Percentiles rank a stretch among this genome's conserved stretches.
phyloP scores from a whole-genome alignment of 2,329 filamentous ascomycete genomes.

The Cylindrodendrum hubeiense region DNA sequence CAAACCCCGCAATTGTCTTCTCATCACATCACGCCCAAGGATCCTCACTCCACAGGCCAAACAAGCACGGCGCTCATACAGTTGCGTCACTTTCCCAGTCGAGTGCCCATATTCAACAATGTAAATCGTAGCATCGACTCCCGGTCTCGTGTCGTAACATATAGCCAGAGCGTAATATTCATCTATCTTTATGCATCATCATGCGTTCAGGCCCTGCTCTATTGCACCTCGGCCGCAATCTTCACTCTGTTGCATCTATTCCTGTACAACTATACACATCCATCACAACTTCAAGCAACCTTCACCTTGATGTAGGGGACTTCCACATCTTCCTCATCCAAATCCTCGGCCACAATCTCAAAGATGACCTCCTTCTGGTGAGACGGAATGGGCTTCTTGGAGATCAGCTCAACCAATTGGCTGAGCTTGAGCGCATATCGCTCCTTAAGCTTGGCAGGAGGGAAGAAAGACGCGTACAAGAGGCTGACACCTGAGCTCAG shows the following conservation, averaged over 20 bases:
- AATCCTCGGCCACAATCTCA: slow-evolving; percentile 93
- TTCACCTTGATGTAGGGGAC: slow-evolving; percentile 96
- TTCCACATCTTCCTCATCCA: slow-evolving; percentile 92
- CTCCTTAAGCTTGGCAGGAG: slow-evolving; percentile 82
- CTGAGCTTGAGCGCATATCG: slow-evolving; percentile 86
- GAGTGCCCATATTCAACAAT: not conserved
- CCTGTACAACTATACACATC: slow-evolving; percentile 22
- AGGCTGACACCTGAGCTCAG: slow-evolving; percentile 97
- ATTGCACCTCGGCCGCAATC: slow-evolving; percentile 27
- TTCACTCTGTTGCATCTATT: slow-evolving; percentile 21
- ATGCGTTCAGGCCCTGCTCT: slow-evolving; percentile 32
- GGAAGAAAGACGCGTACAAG: slow-evolving; percentile 94
- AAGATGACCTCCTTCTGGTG: slow-evolving; percentile 98
- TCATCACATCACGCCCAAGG: no score
- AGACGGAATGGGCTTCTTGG: slow-evolving; percentile 89
- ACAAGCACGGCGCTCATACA: no score
- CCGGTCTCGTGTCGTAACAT: not conserved
- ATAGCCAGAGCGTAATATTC: slow-evolving; percentile 20
- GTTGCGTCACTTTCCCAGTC: no score
- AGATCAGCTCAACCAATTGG: slow-evolving; percentile 87
- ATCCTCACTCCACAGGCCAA: not conserved
- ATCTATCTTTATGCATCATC: slow-evolving; percentile 38
- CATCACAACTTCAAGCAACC: slow-evolving; percentile 54
- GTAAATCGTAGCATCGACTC: not conserved
- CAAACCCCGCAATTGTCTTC: no score